Evolutionary conservation across 306 rosid genomes (phyloP).

Genomic region (Mucuna pruriens): DNA sequence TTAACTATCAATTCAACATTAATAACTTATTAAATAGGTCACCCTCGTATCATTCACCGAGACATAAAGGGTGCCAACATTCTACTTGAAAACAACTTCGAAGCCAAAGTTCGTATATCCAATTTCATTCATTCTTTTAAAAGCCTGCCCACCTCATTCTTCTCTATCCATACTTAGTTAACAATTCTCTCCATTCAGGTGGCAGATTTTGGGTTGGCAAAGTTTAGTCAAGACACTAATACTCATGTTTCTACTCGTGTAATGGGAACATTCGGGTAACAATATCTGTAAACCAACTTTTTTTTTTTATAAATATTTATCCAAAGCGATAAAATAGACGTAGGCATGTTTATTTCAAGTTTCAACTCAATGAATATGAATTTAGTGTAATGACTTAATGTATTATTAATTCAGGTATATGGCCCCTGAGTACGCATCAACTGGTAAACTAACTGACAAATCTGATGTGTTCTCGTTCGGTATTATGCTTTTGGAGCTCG

Average conservation of each 20-base stretch:
- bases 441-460: slow-evolving; percentile 89
- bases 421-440: slow-evolving; percentile 97
- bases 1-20: neutral
- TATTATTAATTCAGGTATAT: slow-evolving; percentile 58
- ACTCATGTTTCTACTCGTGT: slow-evolving; percentile 94
- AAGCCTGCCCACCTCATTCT: neutral
- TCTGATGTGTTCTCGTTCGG: slow-evolving; percentile 92
- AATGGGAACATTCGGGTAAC: slow-evolving; percentile 94
- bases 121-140: neutral
- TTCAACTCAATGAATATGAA: neutral
- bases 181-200: slow-evolving; percentile 52
- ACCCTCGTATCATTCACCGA: slow-evolving; percentile 92
- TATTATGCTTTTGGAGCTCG: slow-evolving; percentile 73
- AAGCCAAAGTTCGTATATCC: slow-evolving; percentile 67
- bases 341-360: neutral
- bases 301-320: too few relatives aligned
- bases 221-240: slow-evolving; percentile 66
- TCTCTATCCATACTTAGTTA: neutral
- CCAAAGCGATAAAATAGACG: too few relatives aligned
- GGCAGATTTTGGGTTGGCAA: slow-evolving; percentile 93
- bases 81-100: slow-evolving; percentile 74
- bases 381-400: neutral
- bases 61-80: slow-evolving; percentile 88
- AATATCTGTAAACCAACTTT: slow-evolving; percentile 1
- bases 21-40: slow-evolving; percentile 55